These are phyloP conservation scores for Lentinula sp. DNA, from an alignment of 768 basidiomycete genomes.

Conservation along the genomic window DNA sequence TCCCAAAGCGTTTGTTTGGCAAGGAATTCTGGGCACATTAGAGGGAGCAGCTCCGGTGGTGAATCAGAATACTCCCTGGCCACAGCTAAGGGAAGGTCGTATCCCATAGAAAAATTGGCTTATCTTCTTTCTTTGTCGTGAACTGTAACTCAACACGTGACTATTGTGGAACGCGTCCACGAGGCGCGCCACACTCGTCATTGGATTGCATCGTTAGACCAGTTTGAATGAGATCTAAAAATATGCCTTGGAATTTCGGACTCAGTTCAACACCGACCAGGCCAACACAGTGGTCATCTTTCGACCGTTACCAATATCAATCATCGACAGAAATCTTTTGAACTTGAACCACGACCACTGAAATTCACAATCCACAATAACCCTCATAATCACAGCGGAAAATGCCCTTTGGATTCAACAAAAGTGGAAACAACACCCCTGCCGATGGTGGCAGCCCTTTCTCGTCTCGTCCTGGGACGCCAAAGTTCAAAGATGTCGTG, in stretches of 20 bases:
- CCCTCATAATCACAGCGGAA: neutral
- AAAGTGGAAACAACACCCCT: neutral
- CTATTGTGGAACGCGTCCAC: no score
- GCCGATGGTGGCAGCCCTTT: neutral
- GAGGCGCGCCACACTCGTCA: neutral
- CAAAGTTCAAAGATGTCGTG: neutral
- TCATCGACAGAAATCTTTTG: neutral
- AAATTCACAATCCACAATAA: neutral
- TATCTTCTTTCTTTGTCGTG: no score
- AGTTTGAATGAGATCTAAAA: neutral
- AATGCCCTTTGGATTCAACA: neutral
- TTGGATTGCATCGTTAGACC: neutral
- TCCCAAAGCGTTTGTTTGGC: slow-evolving; percentile 72
- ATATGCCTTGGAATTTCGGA: neutral
- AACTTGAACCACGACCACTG: neutral
- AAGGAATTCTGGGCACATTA: slow-evolving; percentile 37
- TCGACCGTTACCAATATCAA: neutral
- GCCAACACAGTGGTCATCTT: neutral
- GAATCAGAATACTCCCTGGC: neutral
- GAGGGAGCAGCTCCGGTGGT: neutral
- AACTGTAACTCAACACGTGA: no score
- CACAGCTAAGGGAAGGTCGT: slow-evolving; percentile 4
- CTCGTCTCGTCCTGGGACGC: neutral
- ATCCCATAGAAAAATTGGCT: neutral
- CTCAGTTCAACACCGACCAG: neutral